Base-by-base conservation (phyloP, 2,329 filamentous ascomycete species). In the Colletotrichum sp. region DNA sequence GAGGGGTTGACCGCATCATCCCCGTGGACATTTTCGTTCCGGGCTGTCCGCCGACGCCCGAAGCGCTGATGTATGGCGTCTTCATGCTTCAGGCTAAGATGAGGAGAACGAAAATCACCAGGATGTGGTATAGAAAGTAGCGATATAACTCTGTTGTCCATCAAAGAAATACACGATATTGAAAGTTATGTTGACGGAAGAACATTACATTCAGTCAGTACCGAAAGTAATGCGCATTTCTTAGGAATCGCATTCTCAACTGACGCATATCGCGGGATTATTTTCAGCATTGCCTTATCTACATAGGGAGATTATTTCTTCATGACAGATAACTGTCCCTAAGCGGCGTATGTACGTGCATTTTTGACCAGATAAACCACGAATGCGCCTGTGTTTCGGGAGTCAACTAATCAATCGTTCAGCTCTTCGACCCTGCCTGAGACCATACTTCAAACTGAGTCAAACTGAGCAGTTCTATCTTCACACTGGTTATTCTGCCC, bases 71-170 rank as follows among this genome's bases (percentile, higher is more conserved):
- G 83, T 88, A 89, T 75, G 87, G 91, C 15, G 90, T 95, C 68
- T 93, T 94, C 81, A 91, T 93, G 83, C 81, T 95, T 79, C 92
- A 95, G 85, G 92, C 90, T 84, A 94, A 94, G 89, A 93, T 94
- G 85, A 87, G 92, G 65, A 85, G 83, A 63, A 87, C 85, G 13
- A 87, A 85, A 79, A 83, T 85, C 55, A 85, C 85, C 5, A 82
- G 87, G 57, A 89, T 89, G 82, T 90, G 88, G 88, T 90, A 90
- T 77, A 81, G 89, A 74, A 89, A 89, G 84, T 89, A 30, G 55
- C 3, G 44, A 7, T 21, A 4, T 6, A 52, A 21, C n/a, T 13
- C n/a, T 52, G 0, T 8, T 8, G n/a, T 21, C 1, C 6, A 52
- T 24, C 6, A 24, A 13, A 52, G 6, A 13, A 13, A 2, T 2